Evolutionary conservation across 2,329 filamentous ascomycete species (phyloP), one percentile per base, ranked within the genome.

Genomic region (Trichoderma brevicompactum): DNA sequence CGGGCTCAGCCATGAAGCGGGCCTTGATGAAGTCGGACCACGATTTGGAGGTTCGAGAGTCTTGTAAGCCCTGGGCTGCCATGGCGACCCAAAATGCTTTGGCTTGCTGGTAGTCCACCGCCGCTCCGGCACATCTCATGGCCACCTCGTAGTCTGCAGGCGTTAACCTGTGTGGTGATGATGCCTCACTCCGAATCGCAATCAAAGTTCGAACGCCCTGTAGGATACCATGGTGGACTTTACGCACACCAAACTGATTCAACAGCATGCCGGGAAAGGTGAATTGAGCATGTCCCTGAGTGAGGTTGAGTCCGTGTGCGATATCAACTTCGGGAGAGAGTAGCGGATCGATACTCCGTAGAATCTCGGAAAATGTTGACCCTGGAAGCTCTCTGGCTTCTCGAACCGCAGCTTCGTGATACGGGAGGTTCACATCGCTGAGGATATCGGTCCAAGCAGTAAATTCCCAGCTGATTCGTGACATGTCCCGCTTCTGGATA

Each of bases 291-390:
- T 78, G 82, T 69, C 74, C 81, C 13, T 70, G 65, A 3, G 75
- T 69, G 59, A 85, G 74, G 15, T 72, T 68, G 17, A 81, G 67
- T 15, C 79, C 77, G 41, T 81, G 72, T 10, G 77, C 76, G 3
- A 80, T 73, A 72, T 89, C 87, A 19, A 86, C 73, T 12, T 82
- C 75, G 19, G 76, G 73, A 17, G 87, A 75, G 23, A 75, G 71
- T 5, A 84, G 71, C 0, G 90, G 89, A 65, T 91, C 87, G 8
- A 93, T 75, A 5, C 82, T 80, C 40, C 83, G 82, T 36, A 94
- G 74, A 9, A 90, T 82, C 68, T 90, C 87, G 1, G 87, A 85
- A 71, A 92, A 88, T 0, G 82, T 82, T 1, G 82, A 78, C 1
- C 80, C 74, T 0, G 88, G 81, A 23, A 92, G 72, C 0, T 67